phyloP scores from a whole-genome alignment of 2,329 filamentous ascomycete species.

The Achaetomium macrosporum region DNA sequence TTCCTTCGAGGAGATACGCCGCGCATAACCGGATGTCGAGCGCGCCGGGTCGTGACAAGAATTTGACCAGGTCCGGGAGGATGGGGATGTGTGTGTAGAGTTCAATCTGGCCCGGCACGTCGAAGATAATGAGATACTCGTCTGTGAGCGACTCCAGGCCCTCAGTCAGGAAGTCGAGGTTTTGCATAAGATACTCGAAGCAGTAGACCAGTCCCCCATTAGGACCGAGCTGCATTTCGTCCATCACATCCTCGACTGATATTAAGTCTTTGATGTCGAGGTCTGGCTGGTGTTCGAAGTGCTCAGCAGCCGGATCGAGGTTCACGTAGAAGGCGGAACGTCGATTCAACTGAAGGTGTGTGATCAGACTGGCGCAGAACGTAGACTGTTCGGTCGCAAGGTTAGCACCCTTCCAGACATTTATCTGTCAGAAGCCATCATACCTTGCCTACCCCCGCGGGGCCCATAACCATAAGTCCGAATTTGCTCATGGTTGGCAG shows the following conservation, averaged over 20 bases:
- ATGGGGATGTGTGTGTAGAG: slow-evolving; percentile 96
- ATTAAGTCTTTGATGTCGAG: slow-evolving; percentile 95
- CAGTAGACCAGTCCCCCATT: slow-evolving; percentile 94
- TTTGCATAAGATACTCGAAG: slow-evolving; percentile 92
- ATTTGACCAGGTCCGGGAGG: slow-evolving; percentile 74
- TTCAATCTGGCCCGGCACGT: slow-evolving; percentile 98
- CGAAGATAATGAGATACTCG: slow-evolving; percentile 94
- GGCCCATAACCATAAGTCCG: slow-evolving; percentile 91
- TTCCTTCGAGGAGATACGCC: slow-evolving; percentile 89
- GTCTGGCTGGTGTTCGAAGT: slow-evolving; percentile 85
- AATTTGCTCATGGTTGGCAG: slow-evolving; percentile 74
- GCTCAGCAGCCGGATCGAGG: slow-evolving; percentile 91
- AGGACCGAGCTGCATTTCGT: slow-evolving; percentile 82
- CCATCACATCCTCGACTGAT: slow-evolving; percentile 92
- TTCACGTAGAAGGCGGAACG: slow-evolving; percentile 98
- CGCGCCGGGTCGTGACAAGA: slow-evolving; percentile 69
- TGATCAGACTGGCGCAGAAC: slow-evolving; percentile 89
- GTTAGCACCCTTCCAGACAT: slow-evolving; percentile 2
- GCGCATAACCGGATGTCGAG: slow-evolving; percentile 90
- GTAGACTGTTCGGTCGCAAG: slow-evolving; percentile 58
- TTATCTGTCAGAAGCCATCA: slow-evolving; percentile 19
- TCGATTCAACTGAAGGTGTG: slow-evolving; percentile 82
- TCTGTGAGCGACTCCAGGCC: slow-evolving; percentile 81
- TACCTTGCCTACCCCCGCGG: slow-evolving; percentile 89
- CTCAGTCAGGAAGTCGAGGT: slow-evolving; percentile 85